Conservation (phyloP, 1,284 basidiomycete species). For the Gymnopus androsaceus region DNA sequence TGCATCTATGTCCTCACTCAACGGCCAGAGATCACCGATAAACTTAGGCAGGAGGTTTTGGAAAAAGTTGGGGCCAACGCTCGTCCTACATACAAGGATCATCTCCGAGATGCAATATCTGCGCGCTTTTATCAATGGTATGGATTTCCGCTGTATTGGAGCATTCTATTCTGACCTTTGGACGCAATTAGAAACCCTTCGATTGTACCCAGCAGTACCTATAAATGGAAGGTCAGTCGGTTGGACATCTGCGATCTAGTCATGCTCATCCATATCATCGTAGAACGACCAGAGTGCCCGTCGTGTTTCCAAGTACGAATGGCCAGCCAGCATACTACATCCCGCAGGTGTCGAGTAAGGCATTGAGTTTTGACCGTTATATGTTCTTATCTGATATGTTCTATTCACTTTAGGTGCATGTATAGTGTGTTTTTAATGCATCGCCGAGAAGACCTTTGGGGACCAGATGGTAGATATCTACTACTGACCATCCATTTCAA, state of each 20-base stretch:
- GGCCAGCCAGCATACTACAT: conserved; percentile 30
- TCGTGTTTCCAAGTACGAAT: conserved; percentile 25
- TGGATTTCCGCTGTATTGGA: not conserved
- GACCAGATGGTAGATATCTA: conserved; percentile 38
- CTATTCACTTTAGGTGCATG: no score
- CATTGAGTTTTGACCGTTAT: no score
- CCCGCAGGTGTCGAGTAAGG: conserved; percentile 28
- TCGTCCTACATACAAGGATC: conserved; percentile 33
- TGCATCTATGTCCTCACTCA: conserved; percentile 47
- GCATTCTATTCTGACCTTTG: not conserved
- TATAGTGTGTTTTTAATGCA: conserved; percentile 41
- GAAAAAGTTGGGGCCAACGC: conserved; percentile 35
- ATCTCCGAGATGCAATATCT: conserved; percentile 37
- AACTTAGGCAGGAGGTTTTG: conserved; percentile 45
- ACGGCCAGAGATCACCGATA: conserved; percentile 39
- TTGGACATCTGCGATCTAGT: not conserved
- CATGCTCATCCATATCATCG: not conserved
- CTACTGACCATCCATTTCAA: not conserved
- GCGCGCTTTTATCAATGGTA: conserved; percentile 37
- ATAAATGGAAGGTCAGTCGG: conserved; percentile 30
- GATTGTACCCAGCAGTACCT: conserved; percentile 37
- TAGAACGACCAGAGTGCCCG: conserved; percentile 31
- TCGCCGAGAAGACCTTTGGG: conserved; percentile 43
- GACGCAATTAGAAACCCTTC: conserved; percentile 33
- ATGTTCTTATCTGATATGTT: no score